Evolutionary conservation across 176 grass and related monocot species (phyloP), one percentile per base, ranked within the genome.

Genomic region (Musa beccarii): DNA sequence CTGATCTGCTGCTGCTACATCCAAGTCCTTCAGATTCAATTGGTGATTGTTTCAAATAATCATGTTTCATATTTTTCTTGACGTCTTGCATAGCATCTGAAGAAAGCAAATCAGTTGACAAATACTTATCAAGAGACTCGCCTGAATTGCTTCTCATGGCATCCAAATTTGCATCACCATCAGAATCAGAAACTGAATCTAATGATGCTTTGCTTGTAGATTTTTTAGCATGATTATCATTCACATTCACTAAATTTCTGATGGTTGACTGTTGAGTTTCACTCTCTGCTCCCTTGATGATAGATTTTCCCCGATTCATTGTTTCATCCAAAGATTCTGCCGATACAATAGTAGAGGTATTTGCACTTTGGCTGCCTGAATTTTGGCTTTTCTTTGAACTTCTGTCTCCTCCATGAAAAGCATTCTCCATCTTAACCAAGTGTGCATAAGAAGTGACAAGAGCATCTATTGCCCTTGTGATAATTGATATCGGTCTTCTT

Each of bases 361-460:
- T 80, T 70, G 72, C 73, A 71, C 53, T 70, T 77, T 78, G 83
- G 77, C 61, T 75, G 62, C 75, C 75, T 49, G 81, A 81, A 75
- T 89, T 81, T 63, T 84, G 74, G 34, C 65, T 90, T 88, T 82
- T 85, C 74, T 83, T 87, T 75, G 75, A 79, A 71, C 76, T 85
- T 79, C 53, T 87, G 74, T 81, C 83, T 68, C 61, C 72, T 71
- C 79, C 85, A 83, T 78, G 66, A 85, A 80, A 49, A 79, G 54
- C 23, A 50, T 66, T 79, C 49, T 84, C 90, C 49, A 63, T 72
- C 87, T 89, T 91, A 65, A 98, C 75, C 66, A 75, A 85, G 68
- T 88, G 82, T 3, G 86, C 87, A 86, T 98, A 93, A 65, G 86
- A 98, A 79, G 87, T 82, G 81, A 98, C 86, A 79, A 98, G 72